A percentile compares a stretch with the other conserved stretches of the same genome.
Conservation (phyloP, 331 rosid species). For the Pyracantha coccinea region DNA sequence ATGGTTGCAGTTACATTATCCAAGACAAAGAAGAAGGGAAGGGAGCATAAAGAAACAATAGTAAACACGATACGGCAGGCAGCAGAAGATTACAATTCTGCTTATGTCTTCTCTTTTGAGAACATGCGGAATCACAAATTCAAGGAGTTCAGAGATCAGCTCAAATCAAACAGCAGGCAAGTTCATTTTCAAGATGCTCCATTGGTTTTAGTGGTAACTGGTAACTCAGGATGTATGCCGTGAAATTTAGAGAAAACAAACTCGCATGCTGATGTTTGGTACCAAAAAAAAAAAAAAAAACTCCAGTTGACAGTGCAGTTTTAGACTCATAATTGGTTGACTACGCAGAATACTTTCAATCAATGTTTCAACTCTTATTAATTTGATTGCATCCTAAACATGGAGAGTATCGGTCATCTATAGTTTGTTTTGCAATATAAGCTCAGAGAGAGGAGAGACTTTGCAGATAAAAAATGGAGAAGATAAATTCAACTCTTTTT, state of each 20-base stretch:
- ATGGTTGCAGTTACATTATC: constrained; percentile 70
- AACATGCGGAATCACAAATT: constrained; percentile 90
- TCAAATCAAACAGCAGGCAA: constrained; percentile 66
- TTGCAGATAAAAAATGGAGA: not conserved
- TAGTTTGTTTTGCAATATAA: not conserved
- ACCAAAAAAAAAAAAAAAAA: too few relatives aligned
- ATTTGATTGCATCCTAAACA: not conserved
- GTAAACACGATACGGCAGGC: constrained; percentile 58
- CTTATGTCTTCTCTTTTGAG: constrained; percentile 72
- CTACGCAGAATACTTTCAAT: too few relatives aligned
- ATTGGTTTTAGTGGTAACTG: not conserved
- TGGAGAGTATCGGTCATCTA: not conserved
- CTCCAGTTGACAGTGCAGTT: too few relatives aligned
- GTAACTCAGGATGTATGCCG: not conserved
- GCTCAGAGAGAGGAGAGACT: not conserved
- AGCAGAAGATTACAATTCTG: constrained; percentile 51
- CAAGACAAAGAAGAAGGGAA: constrained; percentile 88
- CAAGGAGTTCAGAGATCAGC: constrained; percentile 82
- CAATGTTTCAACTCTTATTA: not conserved
- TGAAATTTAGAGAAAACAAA: not conserved
- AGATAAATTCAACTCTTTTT: not conserved
- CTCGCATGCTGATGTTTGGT: not conserved
- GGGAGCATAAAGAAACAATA: constrained; percentile 67
- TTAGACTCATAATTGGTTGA: too few relatives aligned
- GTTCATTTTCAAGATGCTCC: not conserved